phyloP scores from a whole-genome alignment of 345 rosid genomes.

The Sisymbrium irio region DNA sequence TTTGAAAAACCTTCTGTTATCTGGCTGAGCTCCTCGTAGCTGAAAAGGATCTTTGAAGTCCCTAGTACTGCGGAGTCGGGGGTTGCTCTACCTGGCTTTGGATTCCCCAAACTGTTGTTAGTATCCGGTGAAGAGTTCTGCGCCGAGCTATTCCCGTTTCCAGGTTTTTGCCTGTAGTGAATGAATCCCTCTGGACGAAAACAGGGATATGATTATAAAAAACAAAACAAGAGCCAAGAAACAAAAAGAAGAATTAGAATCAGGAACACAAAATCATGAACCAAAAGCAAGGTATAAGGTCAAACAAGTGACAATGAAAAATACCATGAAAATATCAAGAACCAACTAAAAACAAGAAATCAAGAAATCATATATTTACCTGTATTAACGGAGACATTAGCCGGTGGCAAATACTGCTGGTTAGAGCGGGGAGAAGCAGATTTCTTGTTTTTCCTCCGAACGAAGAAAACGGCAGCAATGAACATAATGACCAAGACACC shows the following conservation, averaged over 20 bases:
- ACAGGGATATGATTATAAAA: background rate
- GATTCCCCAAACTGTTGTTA: conserved; percentile 40
- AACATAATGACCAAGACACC: conserved; percentile 40
- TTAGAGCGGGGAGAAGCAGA: conserved; percentile 22
- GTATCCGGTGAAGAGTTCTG: conserved; percentile 39
- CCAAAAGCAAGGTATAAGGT: background rate
- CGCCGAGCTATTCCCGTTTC: conserved; percentile 32
- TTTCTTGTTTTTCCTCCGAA: conserved; percentile 37
- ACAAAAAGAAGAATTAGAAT: background rate
- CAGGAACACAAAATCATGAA: background rate
- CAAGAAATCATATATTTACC: conserved; percentile 37
- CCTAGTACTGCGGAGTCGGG: conserved; percentile 42
- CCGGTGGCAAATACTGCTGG: conserved; percentile 39
- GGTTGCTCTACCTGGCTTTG: conserved; percentile 28
- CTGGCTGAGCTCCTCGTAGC: conserved; percentile 56
- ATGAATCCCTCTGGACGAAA: conserved; percentile 28
- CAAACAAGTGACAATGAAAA: no score
- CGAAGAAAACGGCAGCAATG: conserved; percentile 35
- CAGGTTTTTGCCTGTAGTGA: conserved; percentile 33
- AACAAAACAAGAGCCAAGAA: background rate
- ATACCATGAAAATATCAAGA: background rate
- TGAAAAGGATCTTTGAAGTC: conserved; percentile 43
- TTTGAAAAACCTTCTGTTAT: conserved; percentile 38
- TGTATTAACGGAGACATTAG: conserved; percentile 39
- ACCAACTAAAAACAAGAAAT: no score